Evolutionary conservation across 2,329 filamentous ascomycete genomes (phyloP), one percentile per base, ranked within the genome.

Genomic region (Aspergillus eucalypticola): DNA sequence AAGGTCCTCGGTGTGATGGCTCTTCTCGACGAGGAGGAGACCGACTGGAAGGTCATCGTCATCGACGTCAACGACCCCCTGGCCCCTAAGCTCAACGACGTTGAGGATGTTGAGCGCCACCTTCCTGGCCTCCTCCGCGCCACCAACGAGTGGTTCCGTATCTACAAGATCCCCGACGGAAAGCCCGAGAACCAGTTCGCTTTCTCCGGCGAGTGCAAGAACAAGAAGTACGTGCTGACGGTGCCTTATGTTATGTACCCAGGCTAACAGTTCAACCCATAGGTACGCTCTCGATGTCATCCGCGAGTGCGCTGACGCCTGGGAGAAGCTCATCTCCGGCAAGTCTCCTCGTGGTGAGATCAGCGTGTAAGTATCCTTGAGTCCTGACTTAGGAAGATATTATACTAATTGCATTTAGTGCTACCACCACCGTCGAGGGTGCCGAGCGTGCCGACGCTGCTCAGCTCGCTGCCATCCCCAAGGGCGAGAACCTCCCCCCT

Each of bases 101-200:
- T 98, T 66, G 95, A 98, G 87, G 95, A 99, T 77, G 95, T 99
- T 71, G 95, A 99, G 87, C 90, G 94, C 76, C 95, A 98, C 84
- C 89, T 99, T 60, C 95, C 95, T 63, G 95, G 95, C 72, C 91
- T 99, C 62, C 87, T 99, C 78, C 90, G 95, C 70, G 95, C 95
- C 76, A 98, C 94, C 77, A 99, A 99, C 78, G 95, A 99, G 86
- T 99, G 95, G 95, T 99, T 99, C 92, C 92, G 95, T 81, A 99
- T 99, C 88, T 99, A 99, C 90, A 99, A 99, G 87, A 99, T 99
- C 82, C 95, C 95, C 77, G 95, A 99, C 78, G 95, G 95, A 86
- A 99, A 99, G 92, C 93, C 94, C 73, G 95, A 99, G 90, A 99
- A 99, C 88, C 95, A 98, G 84, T 99, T 99, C 77, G 95, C 95